phyloP scores from a whole-genome alignment of 805 yeast species.

The Debaryomyces castellii region DNA sequence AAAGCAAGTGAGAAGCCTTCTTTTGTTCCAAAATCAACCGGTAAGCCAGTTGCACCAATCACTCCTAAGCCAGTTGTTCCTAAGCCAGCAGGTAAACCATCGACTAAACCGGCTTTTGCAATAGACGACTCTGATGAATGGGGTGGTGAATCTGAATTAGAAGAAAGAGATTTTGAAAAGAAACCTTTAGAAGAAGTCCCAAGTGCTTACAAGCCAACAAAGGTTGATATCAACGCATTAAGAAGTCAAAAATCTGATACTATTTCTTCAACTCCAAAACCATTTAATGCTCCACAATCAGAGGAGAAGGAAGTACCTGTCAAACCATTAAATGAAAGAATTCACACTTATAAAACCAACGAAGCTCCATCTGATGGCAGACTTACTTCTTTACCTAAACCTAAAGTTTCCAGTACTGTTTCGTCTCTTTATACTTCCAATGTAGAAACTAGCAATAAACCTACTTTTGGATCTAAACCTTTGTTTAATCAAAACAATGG shows the following conservation, averaged over 20 bases:
- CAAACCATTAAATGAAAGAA: conserved; percentile 47
- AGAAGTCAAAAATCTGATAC: conserved; percentile 50
- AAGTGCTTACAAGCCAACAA: conserved; percentile 65
- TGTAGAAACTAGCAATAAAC: conserved; percentile 20
- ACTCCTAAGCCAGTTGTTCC: conserved; percentile 25
- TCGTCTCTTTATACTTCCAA: conserved; percentile 45
- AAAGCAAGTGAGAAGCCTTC: conserved; percentile 26
- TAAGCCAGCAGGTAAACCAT: background rate
- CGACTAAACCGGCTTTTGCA: background rate
- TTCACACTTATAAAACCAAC: conserved; percentile 39
- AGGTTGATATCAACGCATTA: conserved; percentile 57
- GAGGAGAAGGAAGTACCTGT: conserved; percentile 36
- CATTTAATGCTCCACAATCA: conserved; percentile 8
- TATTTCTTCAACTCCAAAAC: conserved; percentile 41
- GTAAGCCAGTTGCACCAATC: conserved; percentile 38
- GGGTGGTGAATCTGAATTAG: conserved; percentile 64
- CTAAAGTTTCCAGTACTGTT: conserved; percentile 52
- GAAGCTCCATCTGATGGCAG: conserved; percentile 44
- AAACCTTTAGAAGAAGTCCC: conserved; percentile 54
- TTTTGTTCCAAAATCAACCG: conserved; percentile 35
- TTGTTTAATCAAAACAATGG: conserved; percentile 30
- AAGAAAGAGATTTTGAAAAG: conserved; percentile 51
- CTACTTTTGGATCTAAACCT: conserved; percentile 37
- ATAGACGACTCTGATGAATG: conserved; percentile 57
- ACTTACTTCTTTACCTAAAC: conserved; percentile 63